phyloP scores from a whole-genome alignment of 1,284 basidiomycete species.

The Microbotryomycetes sp. region DNA sequence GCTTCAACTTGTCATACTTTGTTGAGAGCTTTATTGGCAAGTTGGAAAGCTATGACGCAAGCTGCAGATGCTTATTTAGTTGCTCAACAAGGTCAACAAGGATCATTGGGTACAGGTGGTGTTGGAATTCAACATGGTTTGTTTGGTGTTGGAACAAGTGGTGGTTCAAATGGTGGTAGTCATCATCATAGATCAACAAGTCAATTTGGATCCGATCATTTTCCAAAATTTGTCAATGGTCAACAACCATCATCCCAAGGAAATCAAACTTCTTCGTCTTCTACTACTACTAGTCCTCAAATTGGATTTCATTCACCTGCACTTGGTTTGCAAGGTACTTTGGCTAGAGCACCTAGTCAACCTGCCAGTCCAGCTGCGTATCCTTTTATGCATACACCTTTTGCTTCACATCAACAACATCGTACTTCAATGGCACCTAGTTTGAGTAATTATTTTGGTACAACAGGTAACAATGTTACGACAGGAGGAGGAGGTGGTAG shows the following conservation, averaged over 20 bases:
- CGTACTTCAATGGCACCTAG: neutral
- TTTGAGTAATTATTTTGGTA: neutral
- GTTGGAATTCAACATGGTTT: no score
- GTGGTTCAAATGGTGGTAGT: neutral
- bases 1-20: slow-evolving; percentile 16
- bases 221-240: neutral
- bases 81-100: neutral
- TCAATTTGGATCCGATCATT: neutral
- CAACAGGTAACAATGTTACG: neutral
- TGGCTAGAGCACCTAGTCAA: neutral
- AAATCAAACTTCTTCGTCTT: no score
- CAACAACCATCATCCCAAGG: no score
- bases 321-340: slow-evolving; percentile 5
- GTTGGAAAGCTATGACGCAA: slow-evolving; percentile 17
- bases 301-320: neutral
- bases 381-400: slow-evolving; percentile 8
- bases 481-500: slow-evolving; percentile 2
- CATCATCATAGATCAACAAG: no score
- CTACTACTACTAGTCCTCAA: neutral
- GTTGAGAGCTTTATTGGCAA: slow-evolving; percentile 14
- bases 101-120: neutral
- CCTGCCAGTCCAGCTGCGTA: slow-evolving; percentile 3
- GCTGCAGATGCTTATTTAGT: neutral
- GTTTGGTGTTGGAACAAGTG: no score
- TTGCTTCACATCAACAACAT: slow-evolving; percentile 5